A percentile compares a stretch with the other conserved stretches of the same genome.
Conservation (phyloP, 2,329 filamentous ascomycete genomes). For the Fusarium oligoseptatum region DNA sequence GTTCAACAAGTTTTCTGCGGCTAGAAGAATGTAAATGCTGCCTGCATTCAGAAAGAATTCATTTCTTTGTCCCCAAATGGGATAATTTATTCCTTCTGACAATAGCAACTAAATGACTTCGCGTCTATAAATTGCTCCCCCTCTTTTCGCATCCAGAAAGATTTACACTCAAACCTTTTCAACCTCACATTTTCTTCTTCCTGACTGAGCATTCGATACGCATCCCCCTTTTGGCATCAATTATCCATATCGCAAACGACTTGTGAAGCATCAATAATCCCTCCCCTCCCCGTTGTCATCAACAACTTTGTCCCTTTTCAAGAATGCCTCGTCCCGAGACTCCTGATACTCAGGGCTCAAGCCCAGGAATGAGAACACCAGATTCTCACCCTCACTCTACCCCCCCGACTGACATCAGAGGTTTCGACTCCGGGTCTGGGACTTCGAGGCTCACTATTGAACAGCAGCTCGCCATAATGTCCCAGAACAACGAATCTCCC, state of each 20-base stretch:
- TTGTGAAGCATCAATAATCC: not conserved
- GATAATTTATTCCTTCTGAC: not conserved
- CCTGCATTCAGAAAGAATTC: not conserved
- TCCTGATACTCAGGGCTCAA: conserved; percentile 15
- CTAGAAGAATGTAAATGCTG: not conserved
- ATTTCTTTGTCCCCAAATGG: not conserved
- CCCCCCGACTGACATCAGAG: conserved; percentile 29
- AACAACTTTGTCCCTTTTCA: not conserved
- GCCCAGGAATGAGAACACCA: conserved; percentile 8
- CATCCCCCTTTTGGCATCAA: not conserved
- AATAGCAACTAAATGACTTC: not conserved
- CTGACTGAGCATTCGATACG: not conserved
- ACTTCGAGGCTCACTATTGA: not conserved
- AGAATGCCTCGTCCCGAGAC: not conserved
- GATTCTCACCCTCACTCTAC: conserved; percentile 2
- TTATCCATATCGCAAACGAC: not conserved
- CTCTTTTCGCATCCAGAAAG: not conserved
- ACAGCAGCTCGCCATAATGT: not conserved
- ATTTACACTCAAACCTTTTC: not conserved
- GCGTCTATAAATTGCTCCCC: not conserved
- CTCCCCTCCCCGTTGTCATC: not conserved
- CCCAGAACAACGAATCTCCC: not conserved
- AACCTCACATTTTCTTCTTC: not conserved
- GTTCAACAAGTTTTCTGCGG: not conserved
- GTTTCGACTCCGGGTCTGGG: not conserved